Conservation (phyloP, 2,329 filamentous ascomycete species). For the Pyrenochaeta sp. region DNA sequence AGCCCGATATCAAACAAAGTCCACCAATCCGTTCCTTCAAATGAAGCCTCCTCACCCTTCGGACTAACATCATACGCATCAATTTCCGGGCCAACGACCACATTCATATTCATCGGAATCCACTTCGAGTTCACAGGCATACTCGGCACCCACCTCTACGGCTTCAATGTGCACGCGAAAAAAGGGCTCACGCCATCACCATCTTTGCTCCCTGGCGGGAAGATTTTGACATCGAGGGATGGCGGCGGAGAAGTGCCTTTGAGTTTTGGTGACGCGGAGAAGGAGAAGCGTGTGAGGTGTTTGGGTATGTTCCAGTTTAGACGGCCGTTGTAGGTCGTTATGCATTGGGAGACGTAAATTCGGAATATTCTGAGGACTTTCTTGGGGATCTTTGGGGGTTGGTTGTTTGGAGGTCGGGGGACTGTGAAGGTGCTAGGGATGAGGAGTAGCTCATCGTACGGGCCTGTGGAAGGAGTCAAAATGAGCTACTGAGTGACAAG, state of each 20-base stretch:
- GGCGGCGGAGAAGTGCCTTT: constrained; percentile 23
- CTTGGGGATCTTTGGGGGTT: constrained; percentile 31
- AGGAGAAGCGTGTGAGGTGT: constrained; percentile 45
- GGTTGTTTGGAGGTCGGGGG: constrained; percentile 17
- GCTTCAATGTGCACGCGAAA: constrained; percentile 37
- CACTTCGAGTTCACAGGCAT: constrained; percentile 35
- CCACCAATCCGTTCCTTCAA: constrained; percentile 39
- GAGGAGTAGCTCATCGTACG: constrained; percentile 46
- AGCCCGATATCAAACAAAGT: constrained; percentile 28
- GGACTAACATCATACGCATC: constrained; percentile 33
- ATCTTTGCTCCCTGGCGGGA: constrained; percentile 30
- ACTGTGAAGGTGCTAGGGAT: constrained; percentile 42
- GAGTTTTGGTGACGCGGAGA: constrained; percentile 33
- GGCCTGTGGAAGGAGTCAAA: constrained; percentile 21
- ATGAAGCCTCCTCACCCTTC: constrained; percentile 27
- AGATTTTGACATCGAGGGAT: constrained; percentile 36
- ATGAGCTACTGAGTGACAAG: neutral
- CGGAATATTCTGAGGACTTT: constrained; percentile 39
- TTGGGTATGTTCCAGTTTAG: constrained; percentile 49
- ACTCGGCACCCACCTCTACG: constrained; percentile 37
- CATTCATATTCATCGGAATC: constrained; percentile 30
- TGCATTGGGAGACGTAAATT: constrained; percentile 47
- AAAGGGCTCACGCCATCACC: constrained; percentile 34
- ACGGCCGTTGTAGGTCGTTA: constrained; percentile 44
- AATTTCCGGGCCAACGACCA: constrained; percentile 16